phyloP scores from a whole-genome alignment of 306 rosid species.

The Quercus ilex region DNA sequence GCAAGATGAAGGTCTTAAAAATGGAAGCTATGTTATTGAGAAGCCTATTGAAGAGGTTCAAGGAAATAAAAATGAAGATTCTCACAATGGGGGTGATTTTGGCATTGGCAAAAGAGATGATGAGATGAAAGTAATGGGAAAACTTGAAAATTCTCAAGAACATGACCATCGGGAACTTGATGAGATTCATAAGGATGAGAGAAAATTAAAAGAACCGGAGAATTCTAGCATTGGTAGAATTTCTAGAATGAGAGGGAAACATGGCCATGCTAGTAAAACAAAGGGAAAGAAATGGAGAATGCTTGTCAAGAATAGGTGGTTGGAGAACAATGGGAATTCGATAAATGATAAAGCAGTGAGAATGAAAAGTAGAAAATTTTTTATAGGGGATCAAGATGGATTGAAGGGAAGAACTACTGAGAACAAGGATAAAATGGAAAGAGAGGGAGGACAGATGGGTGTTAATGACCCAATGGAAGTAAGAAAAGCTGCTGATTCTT shows the following conservation, averaged over 20 bases:
- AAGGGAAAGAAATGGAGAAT: conserved; percentile 48
- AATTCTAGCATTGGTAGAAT: background rate
- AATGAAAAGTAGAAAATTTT: conserved; percentile 25
- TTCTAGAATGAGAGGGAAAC: conserved; percentile 28
- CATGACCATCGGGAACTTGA: conserved; percentile 9
- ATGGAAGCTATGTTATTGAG: background rate
- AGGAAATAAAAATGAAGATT: conserved; percentile 19
- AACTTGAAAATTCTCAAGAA: conserved; percentile 18
- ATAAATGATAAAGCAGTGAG: conserved; percentile 21
- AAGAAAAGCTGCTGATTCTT: background rate
- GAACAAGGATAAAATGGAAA: background rate
- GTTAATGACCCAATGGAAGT: conserved; percentile 10
- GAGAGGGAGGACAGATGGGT: conserved; percentile 1
- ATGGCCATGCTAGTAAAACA: conserved; percentile 21
- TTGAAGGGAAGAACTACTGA: conserved; percentile 12
- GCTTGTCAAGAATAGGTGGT: conserved; percentile 26
- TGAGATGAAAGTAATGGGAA: conserved; percentile 3
- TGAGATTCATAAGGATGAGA: conserved; percentile 10
- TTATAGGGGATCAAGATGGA: conserved; percentile 20
- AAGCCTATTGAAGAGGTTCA: background rate
- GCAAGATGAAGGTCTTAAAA: conserved; percentile 6
- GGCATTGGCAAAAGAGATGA: background rate
- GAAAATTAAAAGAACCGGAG: conserved; percentile 11
- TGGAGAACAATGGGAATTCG: conserved; percentile 27
- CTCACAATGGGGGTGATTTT: conserved; percentile 14